phyloP scores from a whole-genome alignment of 768 basidiomycete genomes.

The Crassisporium funariophilum region DNA sequence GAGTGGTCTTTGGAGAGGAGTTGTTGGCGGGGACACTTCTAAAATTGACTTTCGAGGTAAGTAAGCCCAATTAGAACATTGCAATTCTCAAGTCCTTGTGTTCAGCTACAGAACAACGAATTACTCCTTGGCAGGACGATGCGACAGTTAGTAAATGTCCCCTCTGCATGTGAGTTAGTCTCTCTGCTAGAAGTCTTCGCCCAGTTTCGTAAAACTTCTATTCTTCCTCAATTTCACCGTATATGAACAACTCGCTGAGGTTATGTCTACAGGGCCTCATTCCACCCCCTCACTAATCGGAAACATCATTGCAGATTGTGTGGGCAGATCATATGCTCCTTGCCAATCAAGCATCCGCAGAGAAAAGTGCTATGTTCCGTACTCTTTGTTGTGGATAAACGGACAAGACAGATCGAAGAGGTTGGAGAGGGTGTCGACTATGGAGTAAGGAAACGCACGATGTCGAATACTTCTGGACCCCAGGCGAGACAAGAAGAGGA shows the following conservation, averaged over 20 bases:
- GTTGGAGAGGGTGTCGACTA: constrained; percentile 84
- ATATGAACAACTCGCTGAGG: background rate
- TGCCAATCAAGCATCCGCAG: constrained; percentile 74
- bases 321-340: constrained; percentile 87
- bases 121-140: constrained; percentile 96
- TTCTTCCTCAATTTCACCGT: background rate
- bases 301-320: constrained; percentile 97
- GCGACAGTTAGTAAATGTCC: constrained; percentile 76
- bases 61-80: constrained; percentile 12
- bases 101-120: constrained; percentile 81
- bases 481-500: constrained; percentile 55
- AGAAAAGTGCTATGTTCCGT: constrained; percentile 73
- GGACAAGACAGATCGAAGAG: constrained; percentile 78
- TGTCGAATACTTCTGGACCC: constrained; percentile 29
- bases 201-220: background rate
- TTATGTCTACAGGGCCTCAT: constrained; percentile 52
- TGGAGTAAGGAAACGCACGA: constrained; percentile 62
- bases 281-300: constrained; percentile 88
- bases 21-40: constrained; percentile 43
- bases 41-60: constrained; percentile 72
- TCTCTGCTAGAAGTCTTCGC: no score
- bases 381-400: constrained; percentile 83
- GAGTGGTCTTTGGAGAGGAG: constrained; percentile 70
- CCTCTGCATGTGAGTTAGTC: constrained; percentile 77
- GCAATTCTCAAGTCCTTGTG: constrained; percentile 3